phyloP scores from a whole-genome alignment of 768 basidiomycete genomes.

The Phaeolepiota aurea region DNA sequence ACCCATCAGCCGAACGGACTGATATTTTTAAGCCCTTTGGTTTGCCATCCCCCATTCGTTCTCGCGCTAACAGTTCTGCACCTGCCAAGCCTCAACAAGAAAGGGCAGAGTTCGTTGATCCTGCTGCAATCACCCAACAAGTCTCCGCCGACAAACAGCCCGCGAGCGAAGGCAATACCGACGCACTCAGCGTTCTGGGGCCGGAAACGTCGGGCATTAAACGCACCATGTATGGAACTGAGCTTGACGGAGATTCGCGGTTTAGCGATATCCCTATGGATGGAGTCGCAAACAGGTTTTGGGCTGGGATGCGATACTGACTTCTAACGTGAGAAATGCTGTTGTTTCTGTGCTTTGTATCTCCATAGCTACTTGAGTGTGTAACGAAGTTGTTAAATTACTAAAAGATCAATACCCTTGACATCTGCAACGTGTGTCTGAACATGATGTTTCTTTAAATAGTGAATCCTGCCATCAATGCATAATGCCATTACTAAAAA shows the following conservation, averaged over 20 bases:
- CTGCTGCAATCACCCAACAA: constrained; percentile 26
- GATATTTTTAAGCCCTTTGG: constrained; percentile 41
- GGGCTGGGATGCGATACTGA: constrained; percentile 45
- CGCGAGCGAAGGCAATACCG: constrained; percentile 2
- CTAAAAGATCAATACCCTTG: background rate
- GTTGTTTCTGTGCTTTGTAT: too few species aligned
- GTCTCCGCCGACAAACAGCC: constrained; percentile 14
- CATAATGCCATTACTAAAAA: too few species aligned
- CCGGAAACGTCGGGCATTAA: constrained; percentile 37
- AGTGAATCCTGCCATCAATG: too few species aligned
- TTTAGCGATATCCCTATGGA: constrained; percentile 82
- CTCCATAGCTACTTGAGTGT: too few species aligned
- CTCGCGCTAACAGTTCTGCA: constrained; percentile 27
- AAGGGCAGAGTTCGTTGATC: constrained; percentile 28
- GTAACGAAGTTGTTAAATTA: too few species aligned
- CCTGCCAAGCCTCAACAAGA: constrained; percentile 16
- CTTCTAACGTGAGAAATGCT: too few species aligned
- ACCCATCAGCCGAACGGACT: constrained; percentile 24
- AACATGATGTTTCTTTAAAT: too few species aligned
- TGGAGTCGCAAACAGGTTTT: constrained; percentile 67
- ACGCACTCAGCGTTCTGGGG: constrained; percentile 18
- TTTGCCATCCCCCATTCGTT: constrained; percentile 30
- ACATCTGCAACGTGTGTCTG: constrained; percentile 1
- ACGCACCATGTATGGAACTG: constrained; percentile 80
- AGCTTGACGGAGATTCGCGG: constrained; percentile 72